Conservation (phyloP, 1,139 yeast genomes). For the Hemisphaericaspora lyxosophila region DNA sequence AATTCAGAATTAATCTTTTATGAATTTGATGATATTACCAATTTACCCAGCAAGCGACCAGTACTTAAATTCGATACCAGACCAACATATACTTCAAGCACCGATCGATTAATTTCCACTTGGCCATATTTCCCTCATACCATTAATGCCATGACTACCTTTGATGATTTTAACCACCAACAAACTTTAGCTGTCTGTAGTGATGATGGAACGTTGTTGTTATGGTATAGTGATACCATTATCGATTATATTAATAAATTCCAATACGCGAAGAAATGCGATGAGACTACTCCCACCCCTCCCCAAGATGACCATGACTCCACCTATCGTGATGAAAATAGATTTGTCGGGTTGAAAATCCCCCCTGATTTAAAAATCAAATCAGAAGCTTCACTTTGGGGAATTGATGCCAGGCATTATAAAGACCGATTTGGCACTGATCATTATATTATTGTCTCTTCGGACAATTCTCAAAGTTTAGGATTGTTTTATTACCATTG, state of each 20-base stretch:
- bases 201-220: constrained; percentile 57
- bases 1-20: constrained; percentile 32
- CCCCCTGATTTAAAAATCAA: constrained; percentile 39
- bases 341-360: constrained; percentile 19
- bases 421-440: constrained; percentile 20
- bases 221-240: constrained; percentile 41
- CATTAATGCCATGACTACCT: constrained; percentile 44
- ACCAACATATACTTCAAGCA: constrained; percentile 37
- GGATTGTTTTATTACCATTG: constrained; percentile 39
- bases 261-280: constrained; percentile 1
- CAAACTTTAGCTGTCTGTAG: constrained; percentile 48
- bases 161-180: constrained; percentile 24
- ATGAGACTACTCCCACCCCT: neutral
- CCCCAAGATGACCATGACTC: neutral
- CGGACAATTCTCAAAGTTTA: constrained; percentile 58
- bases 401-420: constrained; percentile 44
- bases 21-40: constrained; percentile 24
- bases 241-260: constrained; percentile 18
- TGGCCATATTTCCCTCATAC: constrained; percentile 59
- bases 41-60: constrained; percentile 26
- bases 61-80: constrained; percentile 37
- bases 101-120: constrained; percentile 42
- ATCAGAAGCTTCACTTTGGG: constrained; percentile 61
- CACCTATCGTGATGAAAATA: constrained; percentile 7
- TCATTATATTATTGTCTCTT: constrained; percentile 45